Percentiles rank a stretch among this genome's conserved stretches.
phyloP scores from a whole-genome alignment of 208 protist genomes.

The Trypanosoma conorhini region DNA sequence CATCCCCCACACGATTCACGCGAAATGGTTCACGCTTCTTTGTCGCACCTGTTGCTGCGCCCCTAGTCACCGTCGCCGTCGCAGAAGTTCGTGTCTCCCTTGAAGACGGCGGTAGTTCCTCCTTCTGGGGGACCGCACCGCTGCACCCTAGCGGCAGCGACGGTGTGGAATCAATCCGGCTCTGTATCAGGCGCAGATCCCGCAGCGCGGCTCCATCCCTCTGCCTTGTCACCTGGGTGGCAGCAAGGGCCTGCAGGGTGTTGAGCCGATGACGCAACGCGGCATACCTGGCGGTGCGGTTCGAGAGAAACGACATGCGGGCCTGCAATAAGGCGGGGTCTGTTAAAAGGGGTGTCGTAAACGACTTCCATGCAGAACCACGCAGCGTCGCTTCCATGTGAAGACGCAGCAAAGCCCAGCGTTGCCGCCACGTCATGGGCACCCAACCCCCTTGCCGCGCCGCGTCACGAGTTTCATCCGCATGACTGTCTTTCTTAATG shows the following conservation, averaged over 20 bases:
- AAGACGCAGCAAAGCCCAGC: conserved; percentile 33
- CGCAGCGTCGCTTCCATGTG: conserved; percentile 34
- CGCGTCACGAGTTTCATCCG: conserved; percentile 15
- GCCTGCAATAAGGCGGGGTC: conserved; percentile 47
- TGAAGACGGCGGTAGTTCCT: background rate
- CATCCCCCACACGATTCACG: conserved; percentile 26
- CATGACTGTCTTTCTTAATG: background rate
- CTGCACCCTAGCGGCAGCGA: conserved; percentile 7
- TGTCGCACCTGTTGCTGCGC: background rate
- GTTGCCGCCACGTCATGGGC: conserved; percentile 48
- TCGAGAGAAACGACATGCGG: conserved; percentile 60
- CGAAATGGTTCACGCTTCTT: conserved; percentile 27
- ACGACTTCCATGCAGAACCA: conserved; percentile 26
- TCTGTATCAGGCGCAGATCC: conserved; percentile 19
- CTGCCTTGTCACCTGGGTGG: background rate
- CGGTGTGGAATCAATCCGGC: conserved; percentile 1
- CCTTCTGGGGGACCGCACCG: background rate
- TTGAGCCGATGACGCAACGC: conserved; percentile 42
- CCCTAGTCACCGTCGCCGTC: background rate
- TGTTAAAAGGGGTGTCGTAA: conserved; percentile 57
- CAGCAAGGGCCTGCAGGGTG: conserved; percentile 35
- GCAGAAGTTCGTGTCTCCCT: background rate
- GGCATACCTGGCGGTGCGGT: conserved; percentile 59
- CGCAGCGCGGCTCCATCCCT: background rate
- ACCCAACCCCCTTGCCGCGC: conserved; percentile 36